Conservation (phyloP, 2,329 filamentous ascomycete species). For the Epichloe amarillans region DNA sequence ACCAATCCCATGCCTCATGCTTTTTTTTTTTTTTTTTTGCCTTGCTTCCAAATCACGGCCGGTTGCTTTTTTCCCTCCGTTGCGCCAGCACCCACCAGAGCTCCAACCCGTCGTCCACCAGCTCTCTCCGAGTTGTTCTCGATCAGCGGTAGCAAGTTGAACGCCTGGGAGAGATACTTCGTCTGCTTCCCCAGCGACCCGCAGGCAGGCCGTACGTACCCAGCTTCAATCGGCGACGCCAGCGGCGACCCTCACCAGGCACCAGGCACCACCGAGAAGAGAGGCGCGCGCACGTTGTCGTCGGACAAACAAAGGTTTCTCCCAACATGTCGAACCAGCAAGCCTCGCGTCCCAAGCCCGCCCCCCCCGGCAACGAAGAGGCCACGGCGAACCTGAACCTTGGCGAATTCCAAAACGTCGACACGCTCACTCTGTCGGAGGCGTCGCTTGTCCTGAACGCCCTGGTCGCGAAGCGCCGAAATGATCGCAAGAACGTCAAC, state of each 20-base stretch:
- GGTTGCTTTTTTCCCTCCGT: not conserved
- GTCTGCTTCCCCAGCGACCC: not conserved
- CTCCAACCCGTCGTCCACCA: constrained; percentile 1
- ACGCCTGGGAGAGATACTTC: not conserved
- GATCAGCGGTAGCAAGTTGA: not conserved
- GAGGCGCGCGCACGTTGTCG: not conserved
- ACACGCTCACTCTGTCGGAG: constrained; percentile 84
- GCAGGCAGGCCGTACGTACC: not conserved
- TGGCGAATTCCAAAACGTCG: constrained; percentile 85
- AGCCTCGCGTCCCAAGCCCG: constrained; percentile 55
- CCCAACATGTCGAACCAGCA: constrained; percentile 22
- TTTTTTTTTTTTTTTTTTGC: not conserved
- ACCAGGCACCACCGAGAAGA: not conserved
- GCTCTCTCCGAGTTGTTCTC: not conserved
- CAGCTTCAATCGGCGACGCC: not conserved
- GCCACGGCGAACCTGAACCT: constrained; percentile 69
- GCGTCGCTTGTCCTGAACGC: constrained; percentile 85
- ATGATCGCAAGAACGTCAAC: constrained; percentile 69
- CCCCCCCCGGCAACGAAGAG: constrained; percentile 69
- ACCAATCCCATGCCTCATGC: not conserved
- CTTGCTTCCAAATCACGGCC: too few species aligned
- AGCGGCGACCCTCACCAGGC: not conserved
- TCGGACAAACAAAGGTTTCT: not conserved
- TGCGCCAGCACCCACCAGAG: constrained; percentile 1
- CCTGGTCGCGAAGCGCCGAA: constrained; percentile 66